phyloP scores from a whole-genome alignment of 2,329 filamentous ascomycete genomes.

The Stromatinia cepivora region DNA sequence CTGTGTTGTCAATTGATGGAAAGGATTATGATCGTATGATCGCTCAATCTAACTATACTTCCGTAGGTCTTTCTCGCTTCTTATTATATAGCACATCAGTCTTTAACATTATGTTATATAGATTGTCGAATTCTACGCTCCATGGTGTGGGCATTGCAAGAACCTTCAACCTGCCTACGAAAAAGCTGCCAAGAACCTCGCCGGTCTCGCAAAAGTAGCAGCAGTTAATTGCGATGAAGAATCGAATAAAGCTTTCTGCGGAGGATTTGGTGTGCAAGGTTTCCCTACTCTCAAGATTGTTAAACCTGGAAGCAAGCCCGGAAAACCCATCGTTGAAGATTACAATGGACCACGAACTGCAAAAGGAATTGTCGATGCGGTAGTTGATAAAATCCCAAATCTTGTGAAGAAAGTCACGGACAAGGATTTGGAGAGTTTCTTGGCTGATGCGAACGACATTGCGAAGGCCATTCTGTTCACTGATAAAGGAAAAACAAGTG shows the following conservation, averaged over 20 bases:
- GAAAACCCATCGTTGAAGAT: conserved; percentile 81
- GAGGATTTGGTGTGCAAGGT: conserved; percentile 81
- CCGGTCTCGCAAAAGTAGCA: conserved; percentile 91
- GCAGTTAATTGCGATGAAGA: conserved; percentile 96
- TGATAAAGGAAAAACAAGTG: conserved; percentile 85
- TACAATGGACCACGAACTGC: conserved; percentile 83
- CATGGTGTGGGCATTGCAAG: conserved; percentile 97
- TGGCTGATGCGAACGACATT: conserved; percentile 63
- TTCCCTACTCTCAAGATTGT: conserved; percentile 97
- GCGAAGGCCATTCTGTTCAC: conserved; percentile 91
- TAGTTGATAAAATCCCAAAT: conserved; percentile 87
- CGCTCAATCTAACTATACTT: conserved; percentile 85
- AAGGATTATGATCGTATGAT: conserved; percentile 82
- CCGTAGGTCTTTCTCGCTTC: conserved; percentile 57
- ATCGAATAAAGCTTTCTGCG: conserved; percentile 84
- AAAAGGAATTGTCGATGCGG: conserved; percentile 83
- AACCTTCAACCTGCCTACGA: conserved; percentile 95
- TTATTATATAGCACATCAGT: conserved; percentile 21
- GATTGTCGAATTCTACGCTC: conserved; percentile 86
- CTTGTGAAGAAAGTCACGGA: conserved; percentile 81
- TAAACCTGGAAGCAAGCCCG: conserved; percentile 76
- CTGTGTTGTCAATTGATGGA: conserved; percentile 78
- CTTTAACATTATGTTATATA: conserved; percentile 39
- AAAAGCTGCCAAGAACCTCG: conserved; percentile 84
- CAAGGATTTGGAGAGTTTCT: conserved; percentile 74